Conservation (phyloP, 139 green algal species). For the Volvox reticuliferus region DNA sequence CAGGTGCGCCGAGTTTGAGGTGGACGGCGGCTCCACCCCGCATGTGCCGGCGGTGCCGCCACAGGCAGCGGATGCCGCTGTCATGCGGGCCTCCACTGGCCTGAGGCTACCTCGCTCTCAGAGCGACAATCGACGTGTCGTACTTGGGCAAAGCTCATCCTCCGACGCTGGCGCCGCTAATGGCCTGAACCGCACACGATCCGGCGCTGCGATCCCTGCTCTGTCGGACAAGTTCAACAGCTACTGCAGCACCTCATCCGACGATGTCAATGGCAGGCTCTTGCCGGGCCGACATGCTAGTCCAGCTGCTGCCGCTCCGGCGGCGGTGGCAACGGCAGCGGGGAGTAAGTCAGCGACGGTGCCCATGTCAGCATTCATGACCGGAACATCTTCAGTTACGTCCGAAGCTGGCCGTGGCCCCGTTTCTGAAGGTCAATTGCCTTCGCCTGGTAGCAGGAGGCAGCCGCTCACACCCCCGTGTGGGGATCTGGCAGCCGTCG, state of each 20-base stretch:
- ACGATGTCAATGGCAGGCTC: not conserved
- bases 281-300: no score
- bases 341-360: no score
- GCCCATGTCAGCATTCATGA: not conserved
- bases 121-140: not conserved
- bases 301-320: no score
- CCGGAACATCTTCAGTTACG: no score
- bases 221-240: not conserved
- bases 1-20: not conserved
- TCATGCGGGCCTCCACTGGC: not conserved
- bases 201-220: not conserved
- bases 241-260: not conserved
- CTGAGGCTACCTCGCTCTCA: not conserved
- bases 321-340: not conserved
- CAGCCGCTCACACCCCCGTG: not conserved
- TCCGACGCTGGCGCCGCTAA: not conserved
- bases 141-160: no score
- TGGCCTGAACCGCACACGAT: not conserved
- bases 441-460: not conserved
- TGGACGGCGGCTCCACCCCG: not conserved
- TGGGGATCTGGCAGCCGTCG: not conserved
- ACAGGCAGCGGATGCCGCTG: not conserved
- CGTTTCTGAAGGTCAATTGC: no score
- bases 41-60: not conserved
- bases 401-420: no score